Conservation (phyloP, 2,329 filamentous ascomycete species). For the Calonectria honghensis region DNA sequence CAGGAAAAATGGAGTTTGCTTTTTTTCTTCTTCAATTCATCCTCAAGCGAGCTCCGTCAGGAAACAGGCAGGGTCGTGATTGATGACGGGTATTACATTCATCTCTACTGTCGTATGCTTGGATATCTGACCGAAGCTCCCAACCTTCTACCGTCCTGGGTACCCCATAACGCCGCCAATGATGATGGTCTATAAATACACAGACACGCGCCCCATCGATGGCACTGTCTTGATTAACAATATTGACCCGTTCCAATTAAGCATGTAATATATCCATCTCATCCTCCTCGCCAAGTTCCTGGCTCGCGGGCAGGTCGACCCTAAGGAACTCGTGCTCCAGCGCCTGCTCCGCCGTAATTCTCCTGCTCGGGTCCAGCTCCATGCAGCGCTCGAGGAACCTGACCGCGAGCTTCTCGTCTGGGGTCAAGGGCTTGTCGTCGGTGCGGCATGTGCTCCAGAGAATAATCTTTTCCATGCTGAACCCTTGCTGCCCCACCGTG, state of each 20-base stretch:
- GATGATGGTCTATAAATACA: conserved; percentile 40
- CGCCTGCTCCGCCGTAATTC: conserved; percentile 85
- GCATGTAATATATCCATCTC: conserved; percentile 71
- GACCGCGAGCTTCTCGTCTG: conserved; percentile 83
- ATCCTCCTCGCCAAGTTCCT: conserved; percentile 66
- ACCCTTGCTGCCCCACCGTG: conserved; percentile 89
- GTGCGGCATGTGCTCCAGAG: conserved; percentile 93
- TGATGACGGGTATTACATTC: conserved; percentile 42
- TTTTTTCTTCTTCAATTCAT: background rate
- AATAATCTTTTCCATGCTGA: conserved; percentile 93
- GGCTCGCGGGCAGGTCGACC: conserved; percentile 55
- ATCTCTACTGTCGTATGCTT: conserved; percentile 45
- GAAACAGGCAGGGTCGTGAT: conserved; percentile 34
- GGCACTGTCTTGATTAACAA: conserved; percentile 17
- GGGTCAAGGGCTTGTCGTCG: conserved; percentile 73
- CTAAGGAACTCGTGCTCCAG: conserved; percentile 82
- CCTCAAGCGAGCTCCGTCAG: background rate
- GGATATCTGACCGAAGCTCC: conserved; percentile 42
- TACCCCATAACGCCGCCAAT: conserved; percentile 38
- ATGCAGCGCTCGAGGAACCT: conserved; percentile 83
- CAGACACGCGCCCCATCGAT: conserved; percentile 18
- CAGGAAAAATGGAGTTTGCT: conserved; percentile 3
- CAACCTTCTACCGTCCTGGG: conserved; percentile 38
- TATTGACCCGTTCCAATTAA: conserved; percentile 43
- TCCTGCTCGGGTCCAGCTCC: conserved; percentile 83